Percentiles rank a stretch among this genome's conserved stretches.
These are phyloP conservation scores for Plantago rigida DNA, from an alignment of 305 asterid species.

Conservation along the genomic window DNA sequence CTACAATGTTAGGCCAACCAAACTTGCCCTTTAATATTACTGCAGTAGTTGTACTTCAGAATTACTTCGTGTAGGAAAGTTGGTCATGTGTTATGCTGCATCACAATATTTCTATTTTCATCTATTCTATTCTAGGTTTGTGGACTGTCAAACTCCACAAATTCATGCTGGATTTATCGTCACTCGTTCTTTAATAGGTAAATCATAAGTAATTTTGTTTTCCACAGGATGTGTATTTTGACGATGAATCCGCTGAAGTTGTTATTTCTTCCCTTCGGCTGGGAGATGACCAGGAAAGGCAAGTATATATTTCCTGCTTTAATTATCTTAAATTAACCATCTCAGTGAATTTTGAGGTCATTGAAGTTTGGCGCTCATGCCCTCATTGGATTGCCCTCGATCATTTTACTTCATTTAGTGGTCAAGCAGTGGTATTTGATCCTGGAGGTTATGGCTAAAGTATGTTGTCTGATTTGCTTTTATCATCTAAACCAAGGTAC, in stretches of 20 bases:
- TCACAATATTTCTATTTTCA: background rate
- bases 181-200: background rate
- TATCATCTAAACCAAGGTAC: background rate
- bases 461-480: background rate
- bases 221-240: conserved; percentile 57
- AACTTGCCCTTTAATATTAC: background rate
- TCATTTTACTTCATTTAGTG: background rate
- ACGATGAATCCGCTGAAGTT: conserved; percentile 64
- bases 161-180: background rate
- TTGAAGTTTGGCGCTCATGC: background rate
- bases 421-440: background rate
- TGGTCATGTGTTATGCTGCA: background rate
- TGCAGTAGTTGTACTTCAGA: background rate
- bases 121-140: background rate
- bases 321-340: background rate
- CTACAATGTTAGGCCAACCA: too few species aligned
- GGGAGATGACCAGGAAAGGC: conserved; percentile 56
- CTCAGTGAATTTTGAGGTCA: conserved; percentile 6
- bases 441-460: too few species aligned
- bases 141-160: background rate
- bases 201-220: background rate
- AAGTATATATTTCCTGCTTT: conserved; percentile 13
- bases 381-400: background rate
- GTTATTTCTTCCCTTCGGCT: conserved; percentile 62
- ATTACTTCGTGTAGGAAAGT: background rate